These are phyloP conservation scores for Polyporus arcularius DNA, from an alignment of 768 basidiomycete genomes.

Conservation along the genomic window DNA sequence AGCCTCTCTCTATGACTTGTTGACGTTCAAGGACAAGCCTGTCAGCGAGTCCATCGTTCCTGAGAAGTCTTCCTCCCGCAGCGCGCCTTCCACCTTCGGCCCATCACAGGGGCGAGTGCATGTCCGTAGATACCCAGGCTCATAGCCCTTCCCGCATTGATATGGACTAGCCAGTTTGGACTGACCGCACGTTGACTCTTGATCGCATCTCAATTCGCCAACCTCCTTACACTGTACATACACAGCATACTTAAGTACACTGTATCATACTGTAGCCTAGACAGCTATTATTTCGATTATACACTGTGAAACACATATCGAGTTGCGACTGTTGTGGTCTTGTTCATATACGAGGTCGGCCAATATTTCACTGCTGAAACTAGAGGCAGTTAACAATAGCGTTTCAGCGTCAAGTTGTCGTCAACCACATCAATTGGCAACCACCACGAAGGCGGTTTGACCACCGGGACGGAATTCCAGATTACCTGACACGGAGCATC, in stretches of 20 bases:
- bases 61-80: background rate
- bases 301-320: background rate
- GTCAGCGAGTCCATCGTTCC: constrained; percentile 11
- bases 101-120: background rate
- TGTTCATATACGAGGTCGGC: no score
- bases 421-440: no score
- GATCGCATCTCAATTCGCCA: background rate
- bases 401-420: no score
- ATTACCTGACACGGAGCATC: no score
- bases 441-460: no score
- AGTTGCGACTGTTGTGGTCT: no score
- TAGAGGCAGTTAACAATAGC: no score
- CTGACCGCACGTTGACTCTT: background rate
- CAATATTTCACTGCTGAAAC: no score
- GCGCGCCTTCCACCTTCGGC: background rate
- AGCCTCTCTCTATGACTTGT: constrained; percentile 82
- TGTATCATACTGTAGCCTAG: constrained; percentile 5
- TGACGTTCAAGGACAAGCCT: constrained; percentile 75
- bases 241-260: background rate
- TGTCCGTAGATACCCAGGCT: background rate
- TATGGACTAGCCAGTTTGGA: no score
- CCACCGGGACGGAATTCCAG: no score
- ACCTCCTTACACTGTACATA: constrained; percentile 1
- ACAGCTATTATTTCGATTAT: background rate
- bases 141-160: no score